A percentile compares a stretch with the other conserved stretches of the same genome.
These are phyloP conservation scores for Zoysia japonica DNA, from an alignment of 176 grass and related monocot genomes.

Conservation along the genomic window DNA sequence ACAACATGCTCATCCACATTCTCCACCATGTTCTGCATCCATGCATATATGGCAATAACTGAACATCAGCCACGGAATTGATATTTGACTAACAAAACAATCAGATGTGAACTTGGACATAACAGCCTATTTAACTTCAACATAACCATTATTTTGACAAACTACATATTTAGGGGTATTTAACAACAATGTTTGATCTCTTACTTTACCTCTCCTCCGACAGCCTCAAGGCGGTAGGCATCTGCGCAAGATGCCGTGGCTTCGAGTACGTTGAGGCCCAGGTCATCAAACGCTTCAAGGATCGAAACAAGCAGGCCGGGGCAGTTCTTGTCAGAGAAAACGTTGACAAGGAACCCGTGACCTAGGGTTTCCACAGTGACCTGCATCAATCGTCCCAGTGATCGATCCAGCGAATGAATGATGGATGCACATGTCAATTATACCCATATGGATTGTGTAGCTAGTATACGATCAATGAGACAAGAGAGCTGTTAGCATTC, in stretches of 20 bases:
- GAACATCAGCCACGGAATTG: slow-evolving; percentile 2
- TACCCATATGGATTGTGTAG: not conserved
- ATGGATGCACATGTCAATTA: not conserved
- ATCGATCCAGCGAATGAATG: not conserved
- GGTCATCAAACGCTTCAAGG: slow-evolving; percentile 75
- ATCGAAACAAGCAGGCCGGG: slow-evolving; percentile 75
- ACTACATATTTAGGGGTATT: too few species aligned
- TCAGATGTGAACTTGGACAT: too few species aligned
- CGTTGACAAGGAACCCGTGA: slow-evolving; percentile 85
- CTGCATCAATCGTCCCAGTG: slow-evolving; percentile 38
- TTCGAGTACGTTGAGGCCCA: slow-evolving; percentile 80
- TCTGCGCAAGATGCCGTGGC: slow-evolving; percentile 79
- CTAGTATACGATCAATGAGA: too few species aligned
- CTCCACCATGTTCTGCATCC: slow-evolving; percentile 43
- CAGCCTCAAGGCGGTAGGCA: slow-evolving; percentile 70
- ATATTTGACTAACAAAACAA: too few species aligned
- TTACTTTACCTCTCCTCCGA: slow-evolving; percentile 65
- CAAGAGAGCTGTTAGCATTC: not conserved
- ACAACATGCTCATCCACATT: slow-evolving; percentile 61
- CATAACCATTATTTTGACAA: too few species aligned
- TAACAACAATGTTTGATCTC: slow-evolving; percentile 7
- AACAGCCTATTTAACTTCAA: too few species aligned
- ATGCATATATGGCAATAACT: not conserved
- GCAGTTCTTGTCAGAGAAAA: slow-evolving; percentile 70
- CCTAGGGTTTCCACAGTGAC: slow-evolving; percentile 83